Evolutionary conservation across 176 grass and related monocot genomes (phyloP).

Genomic region (Chloris gayana): DNA sequence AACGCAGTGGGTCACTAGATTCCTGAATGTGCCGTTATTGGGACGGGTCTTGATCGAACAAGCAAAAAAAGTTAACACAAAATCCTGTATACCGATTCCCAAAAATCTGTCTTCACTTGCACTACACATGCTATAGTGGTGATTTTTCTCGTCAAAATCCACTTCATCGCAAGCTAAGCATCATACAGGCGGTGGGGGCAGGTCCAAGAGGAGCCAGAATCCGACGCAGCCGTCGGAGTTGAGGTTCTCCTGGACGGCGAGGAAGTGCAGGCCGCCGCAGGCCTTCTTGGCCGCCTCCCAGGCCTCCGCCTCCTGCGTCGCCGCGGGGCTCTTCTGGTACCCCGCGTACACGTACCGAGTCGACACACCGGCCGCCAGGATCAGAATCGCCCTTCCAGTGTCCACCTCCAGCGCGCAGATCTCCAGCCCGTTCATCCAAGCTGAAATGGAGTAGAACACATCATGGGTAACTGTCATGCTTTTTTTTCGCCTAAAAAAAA

Average conservation of each 20-base stretch:
- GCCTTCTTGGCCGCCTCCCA: slow-evolving; percentile 95
- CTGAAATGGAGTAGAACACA: slow-evolving; percentile 34
- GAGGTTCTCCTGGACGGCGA: slow-evolving; percentile 87
- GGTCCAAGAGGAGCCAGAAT: slow-evolving; percentile 93
- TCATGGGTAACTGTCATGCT: not conserved
- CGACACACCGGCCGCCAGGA: slow-evolving; percentile 77
- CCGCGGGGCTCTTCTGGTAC: slow-evolving; percentile 77
- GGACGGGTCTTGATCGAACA: no score
- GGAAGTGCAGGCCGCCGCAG: slow-evolving; percentile 82
- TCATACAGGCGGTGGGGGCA: slow-evolving; percentile 85
- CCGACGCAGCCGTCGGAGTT: slow-evolving; percentile 85
- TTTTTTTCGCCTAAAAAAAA: no score
- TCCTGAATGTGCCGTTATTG: no score
- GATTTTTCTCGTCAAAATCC: not conserved
- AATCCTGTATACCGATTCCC: no score
- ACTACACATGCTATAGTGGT: slow-evolving; percentile 38
- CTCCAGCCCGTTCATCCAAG: slow-evolving; percentile 97
- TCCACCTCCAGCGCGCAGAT: slow-evolving; percentile 74
- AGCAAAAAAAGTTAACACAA: no score
- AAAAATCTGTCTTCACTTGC: not conserved
- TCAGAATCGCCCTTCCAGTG: slow-evolving; percentile 54
- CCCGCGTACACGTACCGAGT: slow-evolving; percentile 85
- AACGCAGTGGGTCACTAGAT: no score
- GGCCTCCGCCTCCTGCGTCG: slow-evolving; percentile 89
- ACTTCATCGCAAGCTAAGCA: not conserved